A percentile compares a stretch with the other conserved stretches of the same genome.
phyloP scores from a whole-genome alignment of 1,139 yeast species.

The Protomyces inouyei region DNA sequence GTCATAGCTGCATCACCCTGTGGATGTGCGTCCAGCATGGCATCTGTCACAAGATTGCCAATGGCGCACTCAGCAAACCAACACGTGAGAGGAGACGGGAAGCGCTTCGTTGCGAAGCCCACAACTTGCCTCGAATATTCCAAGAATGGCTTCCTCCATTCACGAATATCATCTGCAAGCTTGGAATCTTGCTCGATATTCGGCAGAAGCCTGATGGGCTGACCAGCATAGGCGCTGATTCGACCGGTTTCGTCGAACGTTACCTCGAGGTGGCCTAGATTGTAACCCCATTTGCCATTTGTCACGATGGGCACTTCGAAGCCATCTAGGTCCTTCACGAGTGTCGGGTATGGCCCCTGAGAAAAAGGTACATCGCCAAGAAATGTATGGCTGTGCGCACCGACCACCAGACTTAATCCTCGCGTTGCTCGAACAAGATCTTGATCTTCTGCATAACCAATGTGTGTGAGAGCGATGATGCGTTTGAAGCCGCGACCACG shows the following conservation, averaged over 20 bases:
- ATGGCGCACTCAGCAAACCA: conserved; percentile 23
- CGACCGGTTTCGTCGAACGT: conserved; percentile 5
- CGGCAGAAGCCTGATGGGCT: conserved; percentile 11
- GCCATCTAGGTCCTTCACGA: conserved; percentile 10
- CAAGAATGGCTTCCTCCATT: conserved; percentile 19
- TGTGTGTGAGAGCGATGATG: conserved; percentile 22
- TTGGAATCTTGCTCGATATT: not conserved
- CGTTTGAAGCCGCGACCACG: conserved; percentile 23
- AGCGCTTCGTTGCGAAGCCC: conserved; percentile 16
- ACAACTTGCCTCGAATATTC: conserved; percentile 17
- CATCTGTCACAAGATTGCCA: conserved; percentile 21
- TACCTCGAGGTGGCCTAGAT: conserved; percentile 15
- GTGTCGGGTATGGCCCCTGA: conserved; percentile 24
- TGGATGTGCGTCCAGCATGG: conserved; percentile 24
- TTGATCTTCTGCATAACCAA: conserved; percentile 15
- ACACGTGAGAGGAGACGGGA: conserved; percentile 11
- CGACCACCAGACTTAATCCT: conserved; percentile 20
- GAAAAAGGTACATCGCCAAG: conserved; percentile 18
- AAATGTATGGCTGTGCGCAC: conserved; percentile 22
- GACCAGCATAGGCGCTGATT: conserved; percentile 12
- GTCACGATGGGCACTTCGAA: conserved; percentile 20
- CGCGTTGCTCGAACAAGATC: conserved; percentile 9
- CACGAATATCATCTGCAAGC: not conserved
- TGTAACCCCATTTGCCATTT: conserved; percentile 22
- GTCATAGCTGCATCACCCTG: conserved; percentile 6